Evolutionary conservation across 768 basidiomycete species (phyloP).

Genomic region (Tylopilus rubrobrunneus): DNA sequence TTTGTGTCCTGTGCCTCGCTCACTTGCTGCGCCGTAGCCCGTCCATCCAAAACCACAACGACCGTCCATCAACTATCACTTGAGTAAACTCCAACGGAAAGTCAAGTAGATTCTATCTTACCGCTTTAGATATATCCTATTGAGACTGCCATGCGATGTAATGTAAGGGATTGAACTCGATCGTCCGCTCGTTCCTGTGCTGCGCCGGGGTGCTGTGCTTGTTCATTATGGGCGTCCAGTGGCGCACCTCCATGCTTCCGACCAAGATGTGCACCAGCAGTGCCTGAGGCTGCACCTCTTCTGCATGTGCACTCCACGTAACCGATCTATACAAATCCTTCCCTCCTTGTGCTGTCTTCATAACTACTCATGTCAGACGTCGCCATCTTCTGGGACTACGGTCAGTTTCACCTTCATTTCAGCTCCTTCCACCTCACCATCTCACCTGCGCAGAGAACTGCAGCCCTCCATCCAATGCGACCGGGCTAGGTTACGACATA

Average conservation of each 20-base stretch:
- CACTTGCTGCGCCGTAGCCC: slow-evolving; percentile 42
- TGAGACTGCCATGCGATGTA: slow-evolving; percentile 16
- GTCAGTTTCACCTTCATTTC: slow-evolving; percentile 14
- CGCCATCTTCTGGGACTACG: slow-evolving; percentile 41
- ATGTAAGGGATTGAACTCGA: slow-evolving; percentile 11
- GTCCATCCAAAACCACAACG: slow-evolving; percentile 61
- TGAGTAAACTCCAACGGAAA: slow-evolving; percentile 72
- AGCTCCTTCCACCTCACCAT: not conserved
- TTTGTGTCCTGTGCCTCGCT: not conserved
- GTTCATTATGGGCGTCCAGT: slow-evolving; percentile 12
- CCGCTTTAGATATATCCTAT: slow-evolving; percentile 12
- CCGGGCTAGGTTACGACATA: slow-evolving; percentile 38
- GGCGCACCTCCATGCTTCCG: slow-evolving; percentile 16
- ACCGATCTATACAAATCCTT: slow-evolving; percentile 23
- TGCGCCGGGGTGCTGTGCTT: slow-evolving; percentile 14
- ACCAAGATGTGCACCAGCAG: slow-evolving; percentile 5
- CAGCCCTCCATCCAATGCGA: slow-evolving; percentile 27
- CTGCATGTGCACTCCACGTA: slow-evolving; percentile 14
- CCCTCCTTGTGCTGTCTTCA: slow-evolving; percentile 7
- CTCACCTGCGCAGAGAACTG: slow-evolving; percentile 27
- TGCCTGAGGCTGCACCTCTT: slow-evolving; percentile 2
- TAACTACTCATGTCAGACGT: slow-evolving; percentile 32
- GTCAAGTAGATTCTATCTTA: slow-evolving; percentile 51
- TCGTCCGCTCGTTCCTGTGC: not conserved
- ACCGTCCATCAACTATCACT: slow-evolving; percentile 87